These are phyloP conservation scores for Pleurozium schreberi DNA, from an alignment of 225 moss, liverwort and hornwort species.

Conservation along the genomic window DNA sequence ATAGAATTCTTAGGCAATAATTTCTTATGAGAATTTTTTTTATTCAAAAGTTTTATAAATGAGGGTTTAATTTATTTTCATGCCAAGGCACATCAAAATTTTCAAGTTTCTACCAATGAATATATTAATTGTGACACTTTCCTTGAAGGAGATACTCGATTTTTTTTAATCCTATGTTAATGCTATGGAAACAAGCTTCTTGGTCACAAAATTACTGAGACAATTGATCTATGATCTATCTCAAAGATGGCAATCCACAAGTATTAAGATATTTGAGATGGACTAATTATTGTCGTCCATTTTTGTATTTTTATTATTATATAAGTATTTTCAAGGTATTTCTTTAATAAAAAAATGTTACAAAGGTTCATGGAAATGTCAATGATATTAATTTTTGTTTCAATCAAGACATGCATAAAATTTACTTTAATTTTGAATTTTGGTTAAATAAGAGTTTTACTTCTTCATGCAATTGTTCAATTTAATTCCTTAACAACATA, in stretches of 20 bases:
- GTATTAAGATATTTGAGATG: too few species aligned
- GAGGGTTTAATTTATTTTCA: too few species aligned
- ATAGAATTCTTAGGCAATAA: too few species aligned
- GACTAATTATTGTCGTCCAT: not conserved
- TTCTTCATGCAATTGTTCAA: not conserved
- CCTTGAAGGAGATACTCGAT: too few species aligned
- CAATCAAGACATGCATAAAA: not conserved
- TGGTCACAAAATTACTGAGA: not conserved
- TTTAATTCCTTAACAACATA: not conserved
- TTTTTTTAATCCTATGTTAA: too few species aligned
- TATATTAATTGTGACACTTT: too few species aligned
- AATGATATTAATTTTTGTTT: not conserved
- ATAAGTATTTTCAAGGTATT: not conserved
- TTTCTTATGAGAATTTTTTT: too few species aligned
- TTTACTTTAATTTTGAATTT: not conserved
- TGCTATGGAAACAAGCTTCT: not conserved
- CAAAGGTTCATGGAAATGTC: not conserved
- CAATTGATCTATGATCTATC: not conserved
- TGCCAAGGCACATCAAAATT: too few species aligned
- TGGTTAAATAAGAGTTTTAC: not conserved
- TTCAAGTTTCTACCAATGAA: too few species aligned
- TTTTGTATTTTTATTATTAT: too few species aligned
- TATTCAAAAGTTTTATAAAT: too few species aligned
- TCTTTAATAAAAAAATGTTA: not conserved
- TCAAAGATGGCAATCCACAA: rapidly evolving